Base-by-base conservation (phyloP, 1,284 basidiomycete genomes). In the Farysia itapuensis region DNA sequence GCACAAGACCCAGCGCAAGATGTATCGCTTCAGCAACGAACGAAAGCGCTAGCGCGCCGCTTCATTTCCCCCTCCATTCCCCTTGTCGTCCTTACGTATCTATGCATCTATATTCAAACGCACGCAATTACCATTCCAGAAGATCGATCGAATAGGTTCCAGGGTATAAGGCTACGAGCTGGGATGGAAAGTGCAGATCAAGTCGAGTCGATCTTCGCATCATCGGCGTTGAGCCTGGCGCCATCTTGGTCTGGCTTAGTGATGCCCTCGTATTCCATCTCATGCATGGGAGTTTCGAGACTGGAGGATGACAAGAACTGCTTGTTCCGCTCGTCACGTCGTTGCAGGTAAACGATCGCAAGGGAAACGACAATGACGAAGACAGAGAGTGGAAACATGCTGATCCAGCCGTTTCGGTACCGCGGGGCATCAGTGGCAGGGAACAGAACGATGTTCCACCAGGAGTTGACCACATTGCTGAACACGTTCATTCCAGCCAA, bases 401-500 rank as follows among this genome's bases (percentile, higher is more conserved):
- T 61, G 37, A 72, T 64, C 66, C 68, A 70, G 4, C 73, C 73
- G 4, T 57, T 36, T 1, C 43, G 23, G 40, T 57, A 75, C 7
- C 31, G 36, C 2, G 73, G 73, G 0, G 72, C 72, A 18, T 58
- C 37, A 21, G 52, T 57, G 0, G 66, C 70, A 4, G 66, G 60
- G 53, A 56, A 75, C 19, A 74, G 59, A 13, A 61, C 38, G 20
- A 70, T 52, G 30, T 35, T 46, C 67, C 67, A 75, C 72, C 72
- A 73, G 18, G 52, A 39, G 18, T 66, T 69, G 28, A 69, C 48
- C 1, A 65, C 41, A 44, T 63, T 68, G 35, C 28, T 34, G 12
- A 40, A 41, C 8, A 71, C 44, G 35, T 71, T 68, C 65, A 67
- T 67, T 2, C 44, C 50, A 8, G 52, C 57, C 23, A 73, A 46